A percentile compares a stretch with the other conserved stretches of the same genome.
Evolutionary conservation across 2,329 filamentous ascomycete species (phyloP).

Genomic region (Metarhizium rileyi): DNA sequence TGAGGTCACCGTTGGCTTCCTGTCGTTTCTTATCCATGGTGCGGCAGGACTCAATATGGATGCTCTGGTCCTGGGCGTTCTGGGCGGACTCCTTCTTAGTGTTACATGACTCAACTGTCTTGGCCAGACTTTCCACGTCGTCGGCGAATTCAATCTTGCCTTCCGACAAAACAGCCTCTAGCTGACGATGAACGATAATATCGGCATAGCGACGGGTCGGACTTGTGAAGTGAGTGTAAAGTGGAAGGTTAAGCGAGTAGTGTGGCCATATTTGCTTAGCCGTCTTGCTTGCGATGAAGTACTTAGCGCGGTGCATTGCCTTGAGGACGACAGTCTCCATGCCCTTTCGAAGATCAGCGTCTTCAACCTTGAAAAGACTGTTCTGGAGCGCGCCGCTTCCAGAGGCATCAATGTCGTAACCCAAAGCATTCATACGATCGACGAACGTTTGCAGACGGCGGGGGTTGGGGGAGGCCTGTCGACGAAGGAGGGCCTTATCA

Average conservation of each 20-base stretch:
- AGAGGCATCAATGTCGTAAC: conserved; percentile 78
- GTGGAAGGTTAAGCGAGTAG: conserved; percentile 82
- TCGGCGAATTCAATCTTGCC: conserved; percentile 78
- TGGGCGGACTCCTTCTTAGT: conserved; percentile 98
- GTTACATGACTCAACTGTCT: conserved; percentile 93
- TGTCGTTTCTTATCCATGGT: conserved; percentile 88
- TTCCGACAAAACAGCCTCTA: conserved; percentile 76
- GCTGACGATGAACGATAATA: conserved; percentile 87
- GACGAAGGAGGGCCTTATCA: conserved; percentile 85
- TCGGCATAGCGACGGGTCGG: conserved; percentile 92
- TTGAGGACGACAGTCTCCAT: conserved; percentile 96
- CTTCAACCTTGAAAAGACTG: conserved; percentile 87
- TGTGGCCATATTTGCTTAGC: conserved; percentile 71
- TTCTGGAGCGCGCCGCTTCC: conserved; percentile 89
- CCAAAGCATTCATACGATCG: conserved; percentile 85
- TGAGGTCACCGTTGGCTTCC: conserved; percentile 80
- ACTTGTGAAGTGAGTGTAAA: conserved; percentile 97
- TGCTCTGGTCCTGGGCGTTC: conserved; percentile 95
- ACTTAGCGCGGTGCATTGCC: conserved; percentile 93
- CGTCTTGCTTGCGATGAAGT: conserved; percentile 77
- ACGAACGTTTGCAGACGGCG: conserved; percentile 84
- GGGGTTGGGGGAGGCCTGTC: conserved; percentile 75
- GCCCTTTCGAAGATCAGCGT: conserved; percentile 83
- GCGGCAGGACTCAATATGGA: conserved; percentile 95
- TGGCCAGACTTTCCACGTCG: conserved; percentile 77